Evolutionary conservation across 1,284 basidiomycete species (phyloP), one percentile per base, ranked within the genome.

Genomic region (Cerrena zonata): DNA sequence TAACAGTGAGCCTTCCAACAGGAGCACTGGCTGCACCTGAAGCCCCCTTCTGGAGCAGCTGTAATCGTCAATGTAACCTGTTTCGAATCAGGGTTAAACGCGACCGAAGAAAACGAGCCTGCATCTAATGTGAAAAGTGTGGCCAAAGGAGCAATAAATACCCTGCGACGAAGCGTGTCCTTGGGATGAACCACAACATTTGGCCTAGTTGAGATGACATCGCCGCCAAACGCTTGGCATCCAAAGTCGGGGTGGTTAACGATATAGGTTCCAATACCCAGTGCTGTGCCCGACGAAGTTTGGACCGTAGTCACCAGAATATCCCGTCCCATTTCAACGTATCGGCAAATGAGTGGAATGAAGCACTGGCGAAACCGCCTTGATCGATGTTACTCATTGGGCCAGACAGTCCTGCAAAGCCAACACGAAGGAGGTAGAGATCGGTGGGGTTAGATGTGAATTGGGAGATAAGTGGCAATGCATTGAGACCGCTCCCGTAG

Each of bases 191-290:
- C 76, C 45, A 68, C 56, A 12, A 79, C 69, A 1, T 69, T 68
- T 1, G 72, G 68, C 22, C 68, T 67, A 12, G 67, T 70, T 13
- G 71, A 65, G 19, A 69, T 58, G 22, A 80, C 66, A 40, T 69
- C 73, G 7, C 79, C 79, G 38, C 79, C 79, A 56, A 80, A 79
- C 3, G 77, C 78, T 62, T 81, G 78, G 78, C 79, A 81, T n/a
- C 79, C 79, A 56, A 80, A 81, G 51, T 73, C 69, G 19, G 78
- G 77, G 52, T 81, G 77, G 52, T 79, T 67, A 50, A 80, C 63
- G 59, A 82, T 68, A 56, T 72, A 78, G 0, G 76, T 75, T 47
- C 76, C 76, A 51, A 75, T 77, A 30, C 78, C 76, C 68, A 80
- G 74, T 2, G 74, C 60, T n/a, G 57, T 78, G 75, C 11, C 79